Percentiles rank a stretch among this genome's conserved stretches.
phyloP scores from a whole-genome alignment of 2,329 filamentous ascomycete genomes.

The Penicillium sp. region DNA sequence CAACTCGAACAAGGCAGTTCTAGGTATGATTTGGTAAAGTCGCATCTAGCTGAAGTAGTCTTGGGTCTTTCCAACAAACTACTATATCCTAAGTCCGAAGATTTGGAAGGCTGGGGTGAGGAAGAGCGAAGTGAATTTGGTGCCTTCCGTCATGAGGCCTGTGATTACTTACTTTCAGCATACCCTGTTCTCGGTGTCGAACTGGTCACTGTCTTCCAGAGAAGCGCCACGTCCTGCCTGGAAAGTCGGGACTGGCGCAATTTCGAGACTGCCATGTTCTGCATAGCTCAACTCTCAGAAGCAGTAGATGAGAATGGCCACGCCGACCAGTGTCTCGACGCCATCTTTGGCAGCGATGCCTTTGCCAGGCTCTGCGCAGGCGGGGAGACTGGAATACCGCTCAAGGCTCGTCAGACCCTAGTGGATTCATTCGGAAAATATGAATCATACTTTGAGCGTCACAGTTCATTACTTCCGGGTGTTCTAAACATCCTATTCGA shows the following conservation, averaged over 20 bases:
- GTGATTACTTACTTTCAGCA: conserved; percentile 45
- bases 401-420: conserved; percentile 42
- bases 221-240: conserved; percentile 36
- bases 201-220: conserved; percentile 42
- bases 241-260: conserved; percentile 39
- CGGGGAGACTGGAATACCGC: conserved; percentile 31
- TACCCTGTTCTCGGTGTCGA: conserved; percentile 45
- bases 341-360: conserved; percentile 39
- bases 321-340: conserved; percentile 41
- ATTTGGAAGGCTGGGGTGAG: conserved; percentile 40
- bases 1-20: conserved; percentile 28
- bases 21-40: conserved; percentile 33
- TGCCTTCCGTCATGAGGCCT: conserved; percentile 46
- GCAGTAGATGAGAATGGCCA: conserved; percentile 46
- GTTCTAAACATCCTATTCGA: conserved; percentile 47
- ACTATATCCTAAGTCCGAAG: conserved; percentile 36
- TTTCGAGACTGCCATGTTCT: conserved; percentile 46
- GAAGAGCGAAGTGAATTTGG: conserved; percentile 45
- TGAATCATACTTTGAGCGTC: conserved; percentile 45
- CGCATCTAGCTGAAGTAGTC: conserved; percentile 40
- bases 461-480: conserved; percentile 39
- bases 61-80: conserved; percentile 45
- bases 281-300: conserved; percentile 45
- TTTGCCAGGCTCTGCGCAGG: conserved; percentile 36
- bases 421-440: conserved; percentile 46